These are phyloP conservation scores for Hypoxylon perforatum DNA, from an alignment of 495 filamentous ascomycete species.

Conservation along the genomic window DNA sequence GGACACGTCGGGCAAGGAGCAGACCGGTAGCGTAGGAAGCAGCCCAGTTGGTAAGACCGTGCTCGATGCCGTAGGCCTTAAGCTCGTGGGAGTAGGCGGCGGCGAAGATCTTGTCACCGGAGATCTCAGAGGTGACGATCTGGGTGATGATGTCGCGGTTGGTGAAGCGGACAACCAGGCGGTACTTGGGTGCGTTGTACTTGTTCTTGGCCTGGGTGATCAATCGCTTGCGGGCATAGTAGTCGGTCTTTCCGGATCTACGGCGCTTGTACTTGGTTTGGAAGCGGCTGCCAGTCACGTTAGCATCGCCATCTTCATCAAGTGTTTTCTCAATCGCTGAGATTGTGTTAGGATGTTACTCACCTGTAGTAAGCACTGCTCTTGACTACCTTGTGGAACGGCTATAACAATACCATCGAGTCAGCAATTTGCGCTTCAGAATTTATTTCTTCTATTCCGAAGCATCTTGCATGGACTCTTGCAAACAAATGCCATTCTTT, in stretches of 20 bases:
- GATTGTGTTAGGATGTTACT: conserved; percentile 49
- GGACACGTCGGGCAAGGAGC: conserved; percentile 92
- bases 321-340: neutral
- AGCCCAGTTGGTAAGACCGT: conserved; percentile 99
- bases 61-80: conserved; percentile 92
- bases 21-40: conserved; percentile 97
- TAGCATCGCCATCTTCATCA: conserved; percentile 8
- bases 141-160: conserved; percentile 99
- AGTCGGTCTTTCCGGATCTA: conserved; percentile 97
- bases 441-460: conserved; percentile 68
- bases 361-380: conserved; percentile 97
- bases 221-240: conserved; percentile 99
- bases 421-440: conserved; percentile 99
- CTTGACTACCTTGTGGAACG: conserved; percentile 96
- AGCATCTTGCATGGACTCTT: conserved; percentile 97
- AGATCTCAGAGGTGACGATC: conserved; percentile 96
- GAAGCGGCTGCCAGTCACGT: conserved; percentile 77
- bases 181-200: conserved; percentile 99
- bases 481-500: conserved; percentile 33
- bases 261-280: conserved; percentile 99
- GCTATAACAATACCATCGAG: conserved; percentile 76
- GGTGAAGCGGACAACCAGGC: conserved; percentile 99
- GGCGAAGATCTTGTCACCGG: conserved; percentile 94
- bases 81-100: conserved; percentile 98
- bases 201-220: conserved; percentile 99